Evolutionary conservation across 2,329 filamentous ascomycete species (phyloP).

Genomic region (Pestalotiopsis sp.): DNA sequence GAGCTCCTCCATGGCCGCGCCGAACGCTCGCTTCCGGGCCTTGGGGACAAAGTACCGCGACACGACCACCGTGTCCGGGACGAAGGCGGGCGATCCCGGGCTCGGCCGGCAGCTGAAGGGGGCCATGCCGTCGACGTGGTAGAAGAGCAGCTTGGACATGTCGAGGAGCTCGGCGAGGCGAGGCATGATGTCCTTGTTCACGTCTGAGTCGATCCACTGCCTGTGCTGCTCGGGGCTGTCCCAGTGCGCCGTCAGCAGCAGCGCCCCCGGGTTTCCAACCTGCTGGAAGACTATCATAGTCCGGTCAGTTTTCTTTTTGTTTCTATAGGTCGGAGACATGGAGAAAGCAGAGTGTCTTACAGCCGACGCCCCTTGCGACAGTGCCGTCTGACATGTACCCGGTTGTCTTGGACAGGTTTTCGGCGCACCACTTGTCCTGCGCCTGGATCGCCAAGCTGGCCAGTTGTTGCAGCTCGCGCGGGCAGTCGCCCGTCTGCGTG

Average conservation of each 20-base stretch:
- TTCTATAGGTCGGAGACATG: neutral
- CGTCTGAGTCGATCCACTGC: slow-evolving; percentile 45
- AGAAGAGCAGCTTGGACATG: slow-evolving; percentile 38
- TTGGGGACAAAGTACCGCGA: slow-evolving; percentile 19
- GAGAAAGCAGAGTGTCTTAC: neutral
- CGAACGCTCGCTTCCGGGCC: slow-evolving; percentile 8
- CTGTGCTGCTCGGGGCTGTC: slow-evolving; percentile 41
- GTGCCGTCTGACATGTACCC: slow-evolving; percentile 38
- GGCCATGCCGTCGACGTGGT: slow-evolving; percentile 41
- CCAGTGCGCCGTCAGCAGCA: slow-evolving; percentile 51
- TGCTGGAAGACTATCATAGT: slow-evolving; percentile 31
- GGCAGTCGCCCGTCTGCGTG: slow-evolving; percentile 28
- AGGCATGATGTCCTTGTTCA: slow-evolving; percentile 39
- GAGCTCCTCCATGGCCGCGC: neutral
- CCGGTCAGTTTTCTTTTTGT: neutral
- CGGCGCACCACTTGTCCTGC: slow-evolving; percentile 43
- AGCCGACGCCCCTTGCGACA: slow-evolving; percentile 33
- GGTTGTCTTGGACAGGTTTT: slow-evolving; percentile 23
- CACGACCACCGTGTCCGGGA: slow-evolving; percentile 36
- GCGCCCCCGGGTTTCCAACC: slow-evolving; percentile 35
- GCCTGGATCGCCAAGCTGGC: slow-evolving; percentile 33
- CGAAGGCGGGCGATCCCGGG: slow-evolving; percentile 24
- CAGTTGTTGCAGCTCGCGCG: slow-evolving; percentile 33
- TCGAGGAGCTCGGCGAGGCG: slow-evolving; percentile 36
- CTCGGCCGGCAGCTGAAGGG: slow-evolving; percentile 14